These are phyloP conservation scores for Scheffersomyces stipitis DNA, from an alignment of 805 yeast species.

Conservation along the genomic window DNA sequence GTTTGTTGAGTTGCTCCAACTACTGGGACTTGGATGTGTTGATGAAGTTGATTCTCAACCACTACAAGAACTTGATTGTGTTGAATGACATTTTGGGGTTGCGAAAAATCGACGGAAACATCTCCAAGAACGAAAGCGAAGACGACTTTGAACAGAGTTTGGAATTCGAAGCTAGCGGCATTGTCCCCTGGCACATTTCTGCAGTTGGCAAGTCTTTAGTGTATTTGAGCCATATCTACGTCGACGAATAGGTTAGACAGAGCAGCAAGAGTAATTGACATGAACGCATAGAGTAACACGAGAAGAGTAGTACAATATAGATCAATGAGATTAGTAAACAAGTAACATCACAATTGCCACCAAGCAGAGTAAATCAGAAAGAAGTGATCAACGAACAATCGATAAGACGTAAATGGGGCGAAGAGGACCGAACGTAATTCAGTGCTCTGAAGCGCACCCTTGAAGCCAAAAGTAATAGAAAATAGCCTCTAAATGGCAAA, in stretches of 20 bases:
- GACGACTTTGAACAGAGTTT: slow-evolving; percentile 1
- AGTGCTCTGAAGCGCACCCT: too few relatives aligned
- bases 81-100: slow-evolving; percentile 41
- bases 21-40: slow-evolving; percentile 57
- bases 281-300: too few relatives aligned
- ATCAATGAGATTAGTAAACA: too few relatives aligned
- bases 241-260: slow-evolving; percentile 32
- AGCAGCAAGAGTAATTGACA: too few relatives aligned
- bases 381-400: too few relatives aligned
- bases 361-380: too few relatives aligned
- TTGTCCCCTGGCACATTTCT: slow-evolving; percentile 72
- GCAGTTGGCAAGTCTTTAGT: slow-evolving; percentile 65
- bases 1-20: slow-evolving; percentile 70
- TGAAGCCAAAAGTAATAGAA: too few relatives aligned
- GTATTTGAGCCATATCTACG: slow-evolving; percentile 57
- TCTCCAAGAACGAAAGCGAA: slow-evolving; percentile 3
- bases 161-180: slow-evolving; percentile 20
- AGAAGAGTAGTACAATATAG: too few relatives aligned
- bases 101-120: slow-evolving; percentile 17
- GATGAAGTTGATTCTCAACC: slow-evolving; percentile 55
- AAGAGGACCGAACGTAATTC: too few relatives aligned
- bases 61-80: slow-evolving; percentile 57
- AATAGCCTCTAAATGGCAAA: too few relatives aligned
- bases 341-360: too few relatives aligned
- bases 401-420: too few relatives aligned